phyloP scores from a whole-genome alignment of 176 grass and related monocot species.

The Musa acuminata region DNA sequence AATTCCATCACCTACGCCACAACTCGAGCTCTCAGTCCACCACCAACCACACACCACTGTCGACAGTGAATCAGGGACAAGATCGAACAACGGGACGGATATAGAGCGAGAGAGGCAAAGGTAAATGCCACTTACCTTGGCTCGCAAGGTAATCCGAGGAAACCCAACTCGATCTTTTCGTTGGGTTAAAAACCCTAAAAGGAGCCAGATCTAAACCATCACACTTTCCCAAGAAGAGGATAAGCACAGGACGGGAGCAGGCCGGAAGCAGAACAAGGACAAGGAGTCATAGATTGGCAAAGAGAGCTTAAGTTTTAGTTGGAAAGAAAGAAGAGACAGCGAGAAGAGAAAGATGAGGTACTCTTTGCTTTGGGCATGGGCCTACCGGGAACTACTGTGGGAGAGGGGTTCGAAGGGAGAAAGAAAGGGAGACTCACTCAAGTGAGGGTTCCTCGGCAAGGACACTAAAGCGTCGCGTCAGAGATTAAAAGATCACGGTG shows the following conservation, averaged over 20 bases:
- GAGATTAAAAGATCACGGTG: background rate
- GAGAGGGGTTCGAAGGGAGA: background rate
- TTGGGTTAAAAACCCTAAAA: background rate
- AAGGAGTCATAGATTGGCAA: background rate
- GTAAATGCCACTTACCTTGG: background rate
- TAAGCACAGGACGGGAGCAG: background rate
- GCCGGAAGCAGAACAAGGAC: background rate
- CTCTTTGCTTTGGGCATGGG: background rate
- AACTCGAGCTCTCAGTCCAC: background rate
- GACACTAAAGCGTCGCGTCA: background rate
- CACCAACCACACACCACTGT: background rate
- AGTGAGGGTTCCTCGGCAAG: background rate
- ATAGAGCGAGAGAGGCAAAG: background rate
- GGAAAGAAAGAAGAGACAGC: background rate
- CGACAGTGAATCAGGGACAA: background rate
- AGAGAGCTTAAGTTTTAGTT: slow-evolving; percentile 1
- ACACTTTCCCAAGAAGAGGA: background rate
- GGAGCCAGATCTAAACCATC: background rate
- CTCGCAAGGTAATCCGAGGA: background rate
- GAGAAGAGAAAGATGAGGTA: background rate
- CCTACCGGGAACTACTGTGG: background rate
- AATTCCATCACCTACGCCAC: slow-evolving; percentile 59
- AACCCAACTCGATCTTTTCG: background rate
- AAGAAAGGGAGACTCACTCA: background rate
- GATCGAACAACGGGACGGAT: slow-evolving; percentile 8